These are phyloP conservation scores for Trametes hirsuta DNA, from an alignment of 1,284 basidiomycete genomes.

Conservation along the genomic window DNA sequence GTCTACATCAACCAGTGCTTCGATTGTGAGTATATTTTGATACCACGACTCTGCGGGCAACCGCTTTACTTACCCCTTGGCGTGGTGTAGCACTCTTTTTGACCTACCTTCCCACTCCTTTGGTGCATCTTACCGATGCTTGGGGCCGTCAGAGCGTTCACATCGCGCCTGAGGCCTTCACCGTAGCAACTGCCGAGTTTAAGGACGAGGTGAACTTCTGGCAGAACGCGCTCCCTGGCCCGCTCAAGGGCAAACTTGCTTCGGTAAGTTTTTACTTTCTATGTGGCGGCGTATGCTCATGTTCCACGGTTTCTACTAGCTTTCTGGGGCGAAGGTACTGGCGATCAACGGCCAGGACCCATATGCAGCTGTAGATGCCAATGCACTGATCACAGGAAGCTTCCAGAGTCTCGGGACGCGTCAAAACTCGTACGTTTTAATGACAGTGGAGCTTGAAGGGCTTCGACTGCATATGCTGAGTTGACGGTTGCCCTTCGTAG, in stretches of 20 bases:
- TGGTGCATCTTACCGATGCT: constrained; percentile 51
- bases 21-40: constrained; percentile 44
- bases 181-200: constrained; percentile 56
- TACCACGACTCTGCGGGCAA: background rate
- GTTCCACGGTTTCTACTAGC: constrained; percentile 34
- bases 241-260: constrained; percentile 50
- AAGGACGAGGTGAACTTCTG: constrained; percentile 55
- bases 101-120: constrained; percentile 56
- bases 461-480: background rate
- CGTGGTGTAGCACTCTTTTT: constrained; percentile 44
- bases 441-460: too few species aligned
- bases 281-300: background rate
- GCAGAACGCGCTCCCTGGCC: constrained; percentile 54
- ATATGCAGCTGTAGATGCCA: constrained; percentile 55
- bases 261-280: constrained; percentile 38
- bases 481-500: constrained; percentile 18
- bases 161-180: constrained; percentile 62
- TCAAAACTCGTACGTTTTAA: constrained; percentile 41
- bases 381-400: constrained; percentile 48
- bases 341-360: constrained; percentile 57
- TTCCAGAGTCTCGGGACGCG: constrained; percentile 53
- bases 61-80: background rate
- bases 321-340: constrained; percentile 58
- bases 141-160: constrained; percentile 52
- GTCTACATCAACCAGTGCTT: constrained; percentile 58